phyloP scores from a whole-genome alignment of 768 basidiomycete genomes.

The Hortiboletus flavorubellus region DNA sequence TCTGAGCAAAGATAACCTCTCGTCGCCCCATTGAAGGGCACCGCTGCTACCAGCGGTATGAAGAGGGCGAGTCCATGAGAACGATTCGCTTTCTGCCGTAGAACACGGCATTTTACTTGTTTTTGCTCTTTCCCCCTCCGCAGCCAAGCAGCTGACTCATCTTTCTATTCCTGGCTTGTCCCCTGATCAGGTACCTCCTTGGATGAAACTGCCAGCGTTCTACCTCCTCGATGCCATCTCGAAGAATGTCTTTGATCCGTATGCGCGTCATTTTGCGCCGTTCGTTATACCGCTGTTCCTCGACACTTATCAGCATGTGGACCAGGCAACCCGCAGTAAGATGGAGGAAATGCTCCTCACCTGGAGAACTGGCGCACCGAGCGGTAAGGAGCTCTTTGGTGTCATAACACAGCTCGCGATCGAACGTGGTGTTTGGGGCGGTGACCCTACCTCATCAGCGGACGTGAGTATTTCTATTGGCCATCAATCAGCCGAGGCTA shows the following conservation, averaged over 20 bases:
- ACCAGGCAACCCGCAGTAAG: constrained; percentile 79
- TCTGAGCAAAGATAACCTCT: constrained; percentile 42
- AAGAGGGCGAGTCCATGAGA: constrained; percentile 38
- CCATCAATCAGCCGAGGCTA: neutral
- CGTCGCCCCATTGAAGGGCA: constrained; percentile 30
- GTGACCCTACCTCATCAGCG: constrained; percentile 37
- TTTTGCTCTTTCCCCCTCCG: constrained; percentile 30
- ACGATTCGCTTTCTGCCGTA: constrained; percentile 26
- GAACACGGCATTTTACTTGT: constrained; percentile 22
- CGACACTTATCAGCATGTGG: constrained; percentile 84
- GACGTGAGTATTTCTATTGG: constrained; percentile 35
- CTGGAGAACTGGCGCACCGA: constrained; percentile 86
- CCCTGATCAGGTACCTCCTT: constrained; percentile 69
- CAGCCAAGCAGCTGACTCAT: constrained; percentile 62
- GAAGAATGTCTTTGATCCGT: constrained; percentile 94
- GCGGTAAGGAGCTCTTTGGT: constrained; percentile 82
- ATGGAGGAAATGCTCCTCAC: constrained; percentile 98
- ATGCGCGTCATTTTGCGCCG: constrained; percentile 78
- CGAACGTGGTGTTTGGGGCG: constrained; percentile 81
- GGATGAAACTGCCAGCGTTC: constrained; percentile 90
- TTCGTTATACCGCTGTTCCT: constrained; percentile 84
- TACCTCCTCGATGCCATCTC: constrained; percentile 96
- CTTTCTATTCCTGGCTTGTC: constrained; percentile 30
- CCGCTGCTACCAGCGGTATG: constrained; percentile 33
- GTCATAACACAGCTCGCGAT: constrained; percentile 74